Conservation (phyloP, 208 protist species). For the Acanthamoeba polyphaga region DNA sequence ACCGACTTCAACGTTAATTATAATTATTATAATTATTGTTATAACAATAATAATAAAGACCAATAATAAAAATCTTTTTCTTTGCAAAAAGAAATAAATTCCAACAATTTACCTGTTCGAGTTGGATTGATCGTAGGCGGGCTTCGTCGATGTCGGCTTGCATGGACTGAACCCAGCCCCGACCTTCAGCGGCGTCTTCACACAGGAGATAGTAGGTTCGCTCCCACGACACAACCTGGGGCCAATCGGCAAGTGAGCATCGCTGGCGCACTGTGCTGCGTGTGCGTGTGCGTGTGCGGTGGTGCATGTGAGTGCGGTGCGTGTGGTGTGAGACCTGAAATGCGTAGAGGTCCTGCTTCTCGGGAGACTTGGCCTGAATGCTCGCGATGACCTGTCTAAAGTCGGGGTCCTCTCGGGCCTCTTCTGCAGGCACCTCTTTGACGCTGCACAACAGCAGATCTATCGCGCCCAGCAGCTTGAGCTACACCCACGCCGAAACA, state of each 20-base stretch:
- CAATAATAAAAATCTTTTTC: not conserved
- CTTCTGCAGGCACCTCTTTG: not conserved
- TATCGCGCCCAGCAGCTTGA: slow-evolving; percentile 10
- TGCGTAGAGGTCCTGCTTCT: not conserved
- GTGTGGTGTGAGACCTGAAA: not conserved
- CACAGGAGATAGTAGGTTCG: not conserved
- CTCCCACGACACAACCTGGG: not conserved
- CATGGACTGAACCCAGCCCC: slow-evolving; percentile 7
- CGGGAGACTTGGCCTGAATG: not conserved
- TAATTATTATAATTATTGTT: not conserved
- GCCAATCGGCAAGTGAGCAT: not conserved
- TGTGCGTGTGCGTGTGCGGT: not conserved
- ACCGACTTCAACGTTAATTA: not conserved
- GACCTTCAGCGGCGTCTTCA: not conserved
- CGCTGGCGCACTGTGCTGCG: not conserved
- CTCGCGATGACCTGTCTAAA: not conserved
- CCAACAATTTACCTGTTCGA: not conserved
- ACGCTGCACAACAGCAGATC: slow-evolving; percentile 28
- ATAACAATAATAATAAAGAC: not conserved
- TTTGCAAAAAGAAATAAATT: not conserved
- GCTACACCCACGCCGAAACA: not conserved
- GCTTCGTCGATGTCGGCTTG: slow-evolving; percentile 38
- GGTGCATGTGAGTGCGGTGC: not conserved
- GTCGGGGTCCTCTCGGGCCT: not conserved
- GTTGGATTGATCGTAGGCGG: not conserved